Evolutionary conservation across 768 basidiomycete genomes (phyloP), one percentile per base, ranked within the genome.

Genomic region (Goffeauzyma gilvescens): DNA sequence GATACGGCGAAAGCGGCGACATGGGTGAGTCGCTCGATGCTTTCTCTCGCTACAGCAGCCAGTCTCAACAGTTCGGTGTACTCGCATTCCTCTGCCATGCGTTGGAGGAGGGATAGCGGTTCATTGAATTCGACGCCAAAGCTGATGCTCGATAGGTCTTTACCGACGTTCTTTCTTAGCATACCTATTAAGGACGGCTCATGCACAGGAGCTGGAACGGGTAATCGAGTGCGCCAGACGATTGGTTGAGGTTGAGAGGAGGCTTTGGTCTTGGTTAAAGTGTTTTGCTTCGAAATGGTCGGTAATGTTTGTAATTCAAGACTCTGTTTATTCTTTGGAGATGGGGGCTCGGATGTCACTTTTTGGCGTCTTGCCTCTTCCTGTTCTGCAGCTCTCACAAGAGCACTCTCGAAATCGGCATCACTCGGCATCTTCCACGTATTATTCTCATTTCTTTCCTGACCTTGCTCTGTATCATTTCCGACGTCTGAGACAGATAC

Each of bases 1-100:
- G 84, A 86, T 17, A 86, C 74, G 0, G 81, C 83, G 50, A 86
- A 86, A 4, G 82, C 81, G 20, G 81, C 80, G 18, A 86, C 71
- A 50, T 75, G 77, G 49, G 76, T 76, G 35, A 87, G 70, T 20
- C 78, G 74, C 40, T 78, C 72, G 18, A 78, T 64, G 3, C 78
- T 68, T 51, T 83, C 75, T 10, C 60, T 59, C 15, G 72, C 58
- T 12, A 65, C 60, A 2, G 70, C 75, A 17, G 82, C 84, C 40
- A 41, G 25, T 41, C 27, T 32, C 14, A 45, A 33, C 13, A 45
- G 17, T 14, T 39, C 37, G n/a, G 32, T 32, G 32, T 45, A 45
- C 22, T 45, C 44, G 30, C 39, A 37, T 17, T 45, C 44, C 35
- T 45, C 44, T 15, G 44, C 44, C 12, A 45, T 18, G 18, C 55